Evolutionary conservation across 257 asterid species (phyloP).

Genomic region (Mitragyna speciosa): DNA sequence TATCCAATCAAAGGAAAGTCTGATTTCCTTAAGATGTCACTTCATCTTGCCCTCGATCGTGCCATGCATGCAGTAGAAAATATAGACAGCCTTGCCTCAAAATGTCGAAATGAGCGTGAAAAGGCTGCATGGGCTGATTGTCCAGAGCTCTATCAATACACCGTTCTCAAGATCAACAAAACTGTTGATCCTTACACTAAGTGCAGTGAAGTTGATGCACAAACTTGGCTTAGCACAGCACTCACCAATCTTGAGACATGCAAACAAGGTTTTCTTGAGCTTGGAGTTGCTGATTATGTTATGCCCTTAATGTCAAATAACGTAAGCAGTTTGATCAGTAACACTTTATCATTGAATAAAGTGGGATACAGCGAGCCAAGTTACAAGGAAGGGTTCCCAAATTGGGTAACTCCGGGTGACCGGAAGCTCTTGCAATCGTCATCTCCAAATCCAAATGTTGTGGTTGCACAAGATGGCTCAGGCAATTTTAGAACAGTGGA

Average conservation of each 20-base stretch:
- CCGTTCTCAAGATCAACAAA: conserved; percentile 39
- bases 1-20: conserved; percentile 41
- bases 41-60: conserved; percentile 55
- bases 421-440: conserved; percentile 53
- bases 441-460: conserved; percentile 35
- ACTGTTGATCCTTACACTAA: conserved; percentile 43
- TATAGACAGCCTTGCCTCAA: conserved; percentile 44
- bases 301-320: conserved; percentile 52
- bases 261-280: conserved; percentile 54
- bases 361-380: conserved; percentile 20
- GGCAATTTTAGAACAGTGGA: conserved; percentile 60
- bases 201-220: conserved; percentile 46
- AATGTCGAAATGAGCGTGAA: conserved; percentile 50
- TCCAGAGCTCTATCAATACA: conserved; percentile 47
- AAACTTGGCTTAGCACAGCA: conserved; percentile 84
- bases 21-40: conserved; percentile 57
- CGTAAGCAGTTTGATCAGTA: conserved; percentile 54
- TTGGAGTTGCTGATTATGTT: conserved; percentile 42
- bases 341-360: conserved; percentile 53
- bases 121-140: conserved; percentile 88
- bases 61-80: conserved; percentile 40
- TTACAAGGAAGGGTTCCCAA: conserved; percentile 47
- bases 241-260: conserved; percentile 75
- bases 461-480: conserved; percentile 73
- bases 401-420: conserved; percentile 50